phyloP scores from a whole-genome alignment of 2,329 filamentous ascomycete species.

The Aureobasidium subglaciale region DNA sequence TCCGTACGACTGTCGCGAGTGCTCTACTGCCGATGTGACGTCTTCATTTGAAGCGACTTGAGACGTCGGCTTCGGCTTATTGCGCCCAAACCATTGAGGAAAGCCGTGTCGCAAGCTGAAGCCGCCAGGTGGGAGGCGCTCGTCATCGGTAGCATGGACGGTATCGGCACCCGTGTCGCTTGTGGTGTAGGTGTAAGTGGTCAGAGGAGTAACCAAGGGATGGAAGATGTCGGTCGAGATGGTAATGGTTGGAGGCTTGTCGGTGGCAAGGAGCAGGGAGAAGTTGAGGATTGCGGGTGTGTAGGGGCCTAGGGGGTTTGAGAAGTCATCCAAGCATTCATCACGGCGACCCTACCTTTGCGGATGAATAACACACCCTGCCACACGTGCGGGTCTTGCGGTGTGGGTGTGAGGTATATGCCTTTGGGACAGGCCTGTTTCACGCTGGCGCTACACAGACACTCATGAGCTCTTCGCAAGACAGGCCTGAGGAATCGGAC shows the following conservation, averaged over 20 bases:
- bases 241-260: conserved; percentile 72
- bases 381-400: conserved; percentile 76
- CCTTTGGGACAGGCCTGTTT: conserved; percentile 69
- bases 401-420: conserved; percentile 77
- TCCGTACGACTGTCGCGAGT: neutral
- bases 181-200: conserved; percentile 89
- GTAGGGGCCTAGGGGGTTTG: conserved; percentile 64
- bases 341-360: conserved; percentile 53
- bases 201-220: conserved; percentile 82
- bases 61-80: conserved; percentile 19
- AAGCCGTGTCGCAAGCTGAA: conserved; percentile 90
- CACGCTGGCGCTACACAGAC: conserved; percentile 10
- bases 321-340: conserved; percentile 9
- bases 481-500: neutral
- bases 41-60: neutral
- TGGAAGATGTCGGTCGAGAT: conserved; percentile 94
- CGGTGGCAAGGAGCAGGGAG: conserved; percentile 78
- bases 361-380: conserved; percentile 87
- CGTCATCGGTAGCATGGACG: conserved; percentile 75
- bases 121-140: conserved; percentile 76
- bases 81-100: conserved; percentile 69
- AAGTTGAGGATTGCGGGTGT: conserved; percentile 81
- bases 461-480: conserved; percentile 10
- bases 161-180: conserved; percentile 67
- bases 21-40: neutral